phyloP scores from a whole-genome alignment of 306 rosid species.

The Begonia fuchsioides region DNA sequence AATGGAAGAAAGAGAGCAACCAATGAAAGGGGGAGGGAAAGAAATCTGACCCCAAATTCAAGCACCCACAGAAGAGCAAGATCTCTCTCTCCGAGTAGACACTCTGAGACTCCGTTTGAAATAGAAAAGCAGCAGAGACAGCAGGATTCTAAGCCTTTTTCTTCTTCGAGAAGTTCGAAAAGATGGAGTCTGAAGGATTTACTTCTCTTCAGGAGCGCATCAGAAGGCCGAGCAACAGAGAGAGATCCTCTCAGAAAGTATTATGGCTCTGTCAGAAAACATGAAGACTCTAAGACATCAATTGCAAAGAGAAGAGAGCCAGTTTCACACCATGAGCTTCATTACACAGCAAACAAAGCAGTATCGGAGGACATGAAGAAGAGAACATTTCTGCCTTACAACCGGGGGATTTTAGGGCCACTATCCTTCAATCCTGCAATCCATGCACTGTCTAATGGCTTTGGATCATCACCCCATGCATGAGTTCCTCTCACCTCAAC shows the following conservation, averaged over 20 bases:
- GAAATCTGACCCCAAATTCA: constrained; percentile 30
- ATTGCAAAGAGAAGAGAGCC: constrained; percentile 24
- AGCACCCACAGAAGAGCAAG: constrained; percentile 36
- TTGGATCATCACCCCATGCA: constrained; percentile 26
- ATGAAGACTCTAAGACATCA: constrained; percentile 21
- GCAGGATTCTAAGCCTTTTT: constrained; percentile 5
- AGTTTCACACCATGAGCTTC: constrained; percentile 61
- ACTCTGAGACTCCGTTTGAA: constrained; percentile 30
- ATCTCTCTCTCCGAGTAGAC: constrained; percentile 57
- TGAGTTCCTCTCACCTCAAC: constrained; percentile 4
- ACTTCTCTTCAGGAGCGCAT: constrained; percentile 71
- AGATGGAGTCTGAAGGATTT: constrained; percentile 76
- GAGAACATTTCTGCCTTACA: constrained; percentile 81
- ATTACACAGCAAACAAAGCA: constrained; percentile 57
- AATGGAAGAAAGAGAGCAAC: constrained; percentile 1
- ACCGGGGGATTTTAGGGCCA: constrained; percentile 68
- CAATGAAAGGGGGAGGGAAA: constrained; percentile 56
- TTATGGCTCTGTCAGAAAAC: constrained; percentile 19
- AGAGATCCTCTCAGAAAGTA: constrained; percentile 52
- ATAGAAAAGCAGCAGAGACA: constrained; percentile 19
- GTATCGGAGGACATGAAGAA: constrained; percentile 62
- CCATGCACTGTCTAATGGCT: constrained; percentile 31
- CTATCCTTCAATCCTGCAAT: constrained; percentile 37
- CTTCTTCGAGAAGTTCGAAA: constrained; percentile 30
- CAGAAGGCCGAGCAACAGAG: constrained; percentile 62